phyloP scores from a whole-genome alignment of 768 basidiomycete genomes.

The Suillus subaureus region DNA sequence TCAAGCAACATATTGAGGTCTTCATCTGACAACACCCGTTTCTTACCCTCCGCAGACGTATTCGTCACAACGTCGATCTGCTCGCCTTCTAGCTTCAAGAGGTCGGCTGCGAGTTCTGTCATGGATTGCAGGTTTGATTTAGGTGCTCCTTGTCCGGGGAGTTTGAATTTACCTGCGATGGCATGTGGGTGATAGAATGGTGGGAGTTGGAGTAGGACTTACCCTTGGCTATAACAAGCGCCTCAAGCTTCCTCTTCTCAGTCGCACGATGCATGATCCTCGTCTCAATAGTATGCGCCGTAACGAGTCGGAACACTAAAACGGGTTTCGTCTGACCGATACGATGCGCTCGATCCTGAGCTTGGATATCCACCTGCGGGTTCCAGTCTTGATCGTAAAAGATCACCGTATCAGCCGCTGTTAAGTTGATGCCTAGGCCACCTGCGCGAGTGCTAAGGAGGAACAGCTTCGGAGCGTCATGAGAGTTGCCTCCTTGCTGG shows the following conservation, averaged over 20 bases:
- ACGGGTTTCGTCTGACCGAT: conserved; percentile 95
- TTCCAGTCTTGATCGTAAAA: conserved; percentile 43
- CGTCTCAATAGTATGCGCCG: conserved; percentile 87
- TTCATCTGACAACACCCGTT: conserved; percentile 75
- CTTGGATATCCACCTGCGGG: conserved; percentile 96
- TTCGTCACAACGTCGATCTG: conserved; percentile 85
- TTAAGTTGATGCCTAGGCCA: conserved; percentile 94
- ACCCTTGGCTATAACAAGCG: conserved; percentile 94
- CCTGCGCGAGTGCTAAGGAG: conserved; percentile 93
- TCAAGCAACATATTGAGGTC: conserved; percentile 85
- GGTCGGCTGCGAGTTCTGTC: conserved; percentile 77
- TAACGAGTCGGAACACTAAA: conserved; percentile 85
- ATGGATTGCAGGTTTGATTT: conserved; percentile 63
- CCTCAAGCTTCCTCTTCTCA: conserved; percentile 90
- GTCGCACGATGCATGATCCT: conserved; percentile 87
- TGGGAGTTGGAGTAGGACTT: background rate
- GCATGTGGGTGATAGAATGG: background rate
- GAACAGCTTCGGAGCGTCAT: conserved; percentile 73
- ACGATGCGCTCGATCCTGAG: conserved; percentile 93
- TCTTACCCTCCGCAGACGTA: conserved; percentile 62
- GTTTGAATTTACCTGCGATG: conserved; percentile 77
- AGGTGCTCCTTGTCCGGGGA: conserved; percentile 53
- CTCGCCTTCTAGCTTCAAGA: conserved; percentile 84
- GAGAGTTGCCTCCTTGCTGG: conserved; percentile 67
- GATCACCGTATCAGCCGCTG: conserved; percentile 52